These are phyloP conservation scores for Neoscytalidium dimidiatum DNA, from an alignment of 2,329 filamentous ascomycete genomes.

Conservation along the genomic window DNA sequence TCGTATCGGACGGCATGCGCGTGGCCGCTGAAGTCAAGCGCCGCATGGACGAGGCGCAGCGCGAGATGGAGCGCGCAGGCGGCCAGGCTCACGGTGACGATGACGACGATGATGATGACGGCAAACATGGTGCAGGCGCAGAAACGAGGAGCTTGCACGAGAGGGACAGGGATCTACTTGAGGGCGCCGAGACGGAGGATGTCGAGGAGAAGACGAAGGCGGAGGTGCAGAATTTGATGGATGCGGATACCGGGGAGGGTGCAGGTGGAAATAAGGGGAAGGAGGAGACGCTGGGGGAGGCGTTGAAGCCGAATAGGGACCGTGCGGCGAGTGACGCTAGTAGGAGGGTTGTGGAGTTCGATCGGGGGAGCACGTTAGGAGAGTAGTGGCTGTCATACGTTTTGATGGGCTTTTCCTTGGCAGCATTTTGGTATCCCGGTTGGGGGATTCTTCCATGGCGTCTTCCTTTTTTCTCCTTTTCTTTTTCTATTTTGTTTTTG, in stretches of 20 bases:
- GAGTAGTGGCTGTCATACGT: background rate
- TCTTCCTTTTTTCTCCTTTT: background rate
- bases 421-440: background rate
- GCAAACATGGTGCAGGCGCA: slow-evolving; percentile 24
- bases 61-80: slow-evolving; percentile 69
- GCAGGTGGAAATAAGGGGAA: slow-evolving; percentile 25
- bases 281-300: slow-evolving; percentile 21
- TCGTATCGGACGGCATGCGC: slow-evolving; percentile 95
- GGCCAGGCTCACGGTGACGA: slow-evolving; percentile 58
- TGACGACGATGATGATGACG: slow-evolving; percentile 66
- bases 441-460: background rate
- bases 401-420: background rate
- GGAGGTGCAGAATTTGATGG: background rate
- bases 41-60: slow-evolving; percentile 93
- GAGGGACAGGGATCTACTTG: slow-evolving; percentile 47
- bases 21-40: slow-evolving; percentile 90
- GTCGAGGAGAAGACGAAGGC: slow-evolving; percentile 26
- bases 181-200: slow-evolving; percentile 51
- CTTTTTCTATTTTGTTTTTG: background rate
- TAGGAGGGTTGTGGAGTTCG: slow-evolving; percentile 39
- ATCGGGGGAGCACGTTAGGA: slow-evolving; percentile 24
- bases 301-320: slow-evolving; percentile 27
- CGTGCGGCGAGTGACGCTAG: slow-evolving; percentile 1
- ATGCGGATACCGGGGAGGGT: background rate
- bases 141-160: slow-evolving; percentile 23